phyloP scores from a whole-genome alignment of 257 asterid genomes.

The Jasminum sambac region DNA sequence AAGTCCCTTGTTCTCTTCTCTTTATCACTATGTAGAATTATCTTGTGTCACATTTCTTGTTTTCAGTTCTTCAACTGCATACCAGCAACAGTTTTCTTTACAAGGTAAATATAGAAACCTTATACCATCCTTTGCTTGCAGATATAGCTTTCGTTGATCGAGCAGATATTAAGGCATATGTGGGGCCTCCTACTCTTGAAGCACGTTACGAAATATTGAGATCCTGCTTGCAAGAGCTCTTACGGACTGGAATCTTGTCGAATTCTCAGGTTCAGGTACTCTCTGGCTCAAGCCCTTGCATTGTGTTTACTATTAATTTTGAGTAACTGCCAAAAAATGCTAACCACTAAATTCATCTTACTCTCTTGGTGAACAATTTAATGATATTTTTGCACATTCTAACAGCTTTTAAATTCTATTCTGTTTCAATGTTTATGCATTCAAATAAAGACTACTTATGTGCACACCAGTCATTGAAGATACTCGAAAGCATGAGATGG shows the following conservation, averaged over 20 bases:
- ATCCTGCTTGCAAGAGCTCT: constrained; percentile 83
- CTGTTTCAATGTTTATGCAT: not conserved
- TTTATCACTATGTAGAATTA: not conserved
- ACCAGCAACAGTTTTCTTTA: not conserved
- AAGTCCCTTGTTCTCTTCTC: not conserved
- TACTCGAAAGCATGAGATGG: not conserved
- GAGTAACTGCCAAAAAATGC: constrained; percentile 1
- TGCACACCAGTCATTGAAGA: not conserved
- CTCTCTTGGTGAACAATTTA: not conserved
- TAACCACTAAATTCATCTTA: not conserved
- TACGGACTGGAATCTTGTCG: constrained; percentile 74
- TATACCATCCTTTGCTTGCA: constrained; percentile 39
- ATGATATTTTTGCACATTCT: not conserved
- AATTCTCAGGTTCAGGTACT: constrained; percentile 56
- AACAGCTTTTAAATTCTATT: not conserved
- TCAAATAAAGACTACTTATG: not conserved
- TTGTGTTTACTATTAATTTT: constrained; percentile 10
- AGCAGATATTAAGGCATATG: constrained; percentile 96
- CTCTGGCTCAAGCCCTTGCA: constrained; percentile 13
- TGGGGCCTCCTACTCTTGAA: constrained; percentile 96
- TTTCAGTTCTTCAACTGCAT: not conserved
- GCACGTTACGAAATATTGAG: constrained; percentile 93
- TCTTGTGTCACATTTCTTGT: not conserved
- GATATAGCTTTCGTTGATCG: constrained; percentile 98
- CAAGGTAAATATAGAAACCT: not conserved